Evolutionary conservation across 2,329 filamentous ascomycete genomes (phyloP).

Genomic region (Remersonia thermophila): DNA sequence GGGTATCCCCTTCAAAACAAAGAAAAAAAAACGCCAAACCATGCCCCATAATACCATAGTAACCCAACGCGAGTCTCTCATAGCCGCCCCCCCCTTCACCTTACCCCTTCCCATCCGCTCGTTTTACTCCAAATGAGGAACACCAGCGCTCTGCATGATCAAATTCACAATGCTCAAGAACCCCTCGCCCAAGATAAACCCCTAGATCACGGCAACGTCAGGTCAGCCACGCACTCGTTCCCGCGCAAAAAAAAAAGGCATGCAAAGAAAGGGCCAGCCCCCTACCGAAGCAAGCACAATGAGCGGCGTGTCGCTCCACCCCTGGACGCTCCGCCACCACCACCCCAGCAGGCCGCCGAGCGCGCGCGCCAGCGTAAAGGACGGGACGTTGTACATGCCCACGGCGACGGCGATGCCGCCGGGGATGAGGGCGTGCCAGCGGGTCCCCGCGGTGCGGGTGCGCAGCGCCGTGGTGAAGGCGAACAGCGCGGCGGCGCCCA

Average conservation of each 20-base stretch:
- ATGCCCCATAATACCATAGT: neutral
- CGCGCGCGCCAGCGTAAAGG: constrained; percentile 81
- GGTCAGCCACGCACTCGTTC: neutral
- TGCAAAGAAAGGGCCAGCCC: too few relatives aligned
- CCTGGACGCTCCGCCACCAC: constrained; percentile 55
- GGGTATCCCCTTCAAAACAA: too few relatives aligned
- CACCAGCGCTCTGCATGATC: constrained; percentile 45
- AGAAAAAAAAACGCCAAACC: neutral
- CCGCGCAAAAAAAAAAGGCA: too few relatives aligned
- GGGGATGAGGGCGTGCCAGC: constrained; percentile 67
- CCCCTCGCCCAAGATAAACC: constrained; percentile 85
- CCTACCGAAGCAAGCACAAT: constrained; percentile 72
- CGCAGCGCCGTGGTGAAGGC: constrained; percentile 57
- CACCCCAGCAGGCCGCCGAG: constrained; percentile 64
- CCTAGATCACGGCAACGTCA: constrained; percentile 30
- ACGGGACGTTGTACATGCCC: constrained; percentile 97
- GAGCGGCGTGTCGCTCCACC: constrained; percentile 56
- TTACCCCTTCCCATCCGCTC: neutral
- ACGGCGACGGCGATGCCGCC: constrained; percentile 89
- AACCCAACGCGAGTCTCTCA: too few relatives aligned
- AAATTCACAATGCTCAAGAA: constrained; percentile 87
- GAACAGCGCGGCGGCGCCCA: constrained; percentile 64
- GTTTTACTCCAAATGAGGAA: constrained; percentile 13
- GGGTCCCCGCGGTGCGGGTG: constrained; percentile 41
- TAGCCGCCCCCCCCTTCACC: neutral